A percentile compares a stretch with the other conserved stretches of the same genome.
These are phyloP conservation scores for Pseudogymnoascus sp. DNA, from an alignment of 2,329 filamentous ascomycete species.

Conservation along the genomic window DNA sequence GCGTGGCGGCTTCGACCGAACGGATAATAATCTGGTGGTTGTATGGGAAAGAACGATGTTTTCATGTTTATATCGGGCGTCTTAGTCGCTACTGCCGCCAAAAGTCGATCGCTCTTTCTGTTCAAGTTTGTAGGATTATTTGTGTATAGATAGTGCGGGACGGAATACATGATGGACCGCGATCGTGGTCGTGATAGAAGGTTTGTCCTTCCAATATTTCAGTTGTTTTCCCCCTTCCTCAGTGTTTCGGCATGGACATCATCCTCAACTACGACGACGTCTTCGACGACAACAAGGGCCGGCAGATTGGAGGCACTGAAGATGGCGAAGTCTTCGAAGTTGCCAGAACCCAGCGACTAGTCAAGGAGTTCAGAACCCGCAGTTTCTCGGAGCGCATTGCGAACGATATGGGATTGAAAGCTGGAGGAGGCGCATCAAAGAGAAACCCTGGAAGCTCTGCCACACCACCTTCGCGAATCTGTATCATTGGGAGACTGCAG, in stretches of 20 bases:
- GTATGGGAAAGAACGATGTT: neutral
- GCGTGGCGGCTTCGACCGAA: neutral
- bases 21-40: neutral
- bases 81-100: neutral
- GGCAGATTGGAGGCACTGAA: neutral
- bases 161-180: neutral
- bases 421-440: neutral
- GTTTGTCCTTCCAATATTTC: slow-evolving; percentile 26
- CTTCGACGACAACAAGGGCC: neutral
- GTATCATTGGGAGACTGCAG: neutral
- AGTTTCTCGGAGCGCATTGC: neutral
- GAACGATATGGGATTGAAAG: neutral
- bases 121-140: neutral
- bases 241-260: neutral
- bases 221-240: neutral
- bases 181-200: slow-evolving; percentile 36
- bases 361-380: neutral
- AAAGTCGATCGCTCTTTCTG: neutral
- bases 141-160: neutral
- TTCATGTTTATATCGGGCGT: neutral
- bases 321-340: neutral
- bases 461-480: neutral
- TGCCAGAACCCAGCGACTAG: neutral
- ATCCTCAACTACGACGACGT: neutral
- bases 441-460: neutral